Percentiles rank a stretch among this genome's conserved stretches.
phyloP scores from a whole-genome alignment of 164 flowering plant genomes.

The Stephania yunnanensis region DNA sequence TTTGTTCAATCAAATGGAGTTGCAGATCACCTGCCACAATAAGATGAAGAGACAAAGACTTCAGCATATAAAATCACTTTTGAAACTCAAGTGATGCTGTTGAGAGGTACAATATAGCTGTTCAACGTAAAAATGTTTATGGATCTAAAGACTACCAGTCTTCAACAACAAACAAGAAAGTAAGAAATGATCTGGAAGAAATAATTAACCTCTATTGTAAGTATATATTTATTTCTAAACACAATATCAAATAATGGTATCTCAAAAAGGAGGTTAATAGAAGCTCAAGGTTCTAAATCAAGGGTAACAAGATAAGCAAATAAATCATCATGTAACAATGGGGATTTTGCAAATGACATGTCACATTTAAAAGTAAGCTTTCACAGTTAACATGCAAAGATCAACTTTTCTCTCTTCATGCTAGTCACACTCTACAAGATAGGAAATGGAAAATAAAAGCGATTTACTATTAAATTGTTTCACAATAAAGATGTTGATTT shows the following conservation, averaged over 20 bases:
- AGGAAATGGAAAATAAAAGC: neutral
- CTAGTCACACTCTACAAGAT: neutral
- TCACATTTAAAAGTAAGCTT: neutral
- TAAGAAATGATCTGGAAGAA: neutral
- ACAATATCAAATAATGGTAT: neutral
- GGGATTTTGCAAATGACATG: neutral
- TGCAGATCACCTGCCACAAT: neutral
- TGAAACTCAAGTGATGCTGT: neutral
- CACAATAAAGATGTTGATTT: neutral
- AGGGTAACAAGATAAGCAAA: neutral
- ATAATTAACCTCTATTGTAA: no score
- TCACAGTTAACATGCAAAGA: neutral
- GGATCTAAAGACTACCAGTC: neutral
- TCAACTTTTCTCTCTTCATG: neutral
- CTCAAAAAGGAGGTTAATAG: no score
- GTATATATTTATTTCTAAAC: no score
- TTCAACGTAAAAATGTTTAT: no score
- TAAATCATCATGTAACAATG: neutral
- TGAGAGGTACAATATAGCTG: neutral
- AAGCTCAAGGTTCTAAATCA: no score
- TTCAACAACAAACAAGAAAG: neutral
- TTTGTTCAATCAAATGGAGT: neutral
- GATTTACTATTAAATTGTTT: neutral
- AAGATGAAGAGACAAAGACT: neutral
- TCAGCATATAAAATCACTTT: neutral